Conservation (phyloP, 345 rosid species). For the Gossypium mustelinum region DNA sequence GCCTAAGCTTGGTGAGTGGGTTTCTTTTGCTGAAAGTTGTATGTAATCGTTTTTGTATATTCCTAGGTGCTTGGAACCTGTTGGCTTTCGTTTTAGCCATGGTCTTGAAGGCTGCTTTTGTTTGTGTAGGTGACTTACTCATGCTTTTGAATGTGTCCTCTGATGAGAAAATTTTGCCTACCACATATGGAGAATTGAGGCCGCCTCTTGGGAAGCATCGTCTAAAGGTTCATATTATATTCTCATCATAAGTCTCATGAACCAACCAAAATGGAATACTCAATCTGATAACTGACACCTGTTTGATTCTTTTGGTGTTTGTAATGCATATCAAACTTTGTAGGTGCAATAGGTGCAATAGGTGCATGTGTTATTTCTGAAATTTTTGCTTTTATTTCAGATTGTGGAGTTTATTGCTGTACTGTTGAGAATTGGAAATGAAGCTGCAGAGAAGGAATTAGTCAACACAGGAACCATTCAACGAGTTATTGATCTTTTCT, state of each 20-base stretch:
- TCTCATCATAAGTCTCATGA: background rate
- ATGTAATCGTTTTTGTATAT: background rate
- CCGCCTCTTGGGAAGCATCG: slow-evolving; percentile 99
- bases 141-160: slow-evolving; percentile 63
- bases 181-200: slow-evolving; percentile 89
- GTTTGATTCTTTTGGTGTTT: slow-evolving; percentile 2
- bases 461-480: slow-evolving; percentile 70
- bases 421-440: slow-evolving; percentile 74
- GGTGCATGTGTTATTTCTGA: background rate
- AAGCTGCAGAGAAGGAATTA: slow-evolving; percentile 79
- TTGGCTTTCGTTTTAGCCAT: slow-evolving; percentile 9
- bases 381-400: slow-evolving; percentile 40
- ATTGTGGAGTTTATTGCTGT: slow-evolving; percentile 95
- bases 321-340: background rate
- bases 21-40: slow-evolving; percentile 3
- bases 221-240: slow-evolving; percentile 56
- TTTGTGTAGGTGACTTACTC: slow-evolving; percentile 65
- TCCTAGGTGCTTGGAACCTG: background rate
- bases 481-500: slow-evolving; percentile 74
- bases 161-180: slow-evolving; percentile 79
- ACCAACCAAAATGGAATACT: background rate
- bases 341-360: background rate
- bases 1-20: slow-evolving; percentile 83
- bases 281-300: background rate
- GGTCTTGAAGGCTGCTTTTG: slow-evolving; percentile 19